Evolutionary conservation across 768 basidiomycete species (phyloP).

Genomic region (Lactarius psammicola): DNA sequence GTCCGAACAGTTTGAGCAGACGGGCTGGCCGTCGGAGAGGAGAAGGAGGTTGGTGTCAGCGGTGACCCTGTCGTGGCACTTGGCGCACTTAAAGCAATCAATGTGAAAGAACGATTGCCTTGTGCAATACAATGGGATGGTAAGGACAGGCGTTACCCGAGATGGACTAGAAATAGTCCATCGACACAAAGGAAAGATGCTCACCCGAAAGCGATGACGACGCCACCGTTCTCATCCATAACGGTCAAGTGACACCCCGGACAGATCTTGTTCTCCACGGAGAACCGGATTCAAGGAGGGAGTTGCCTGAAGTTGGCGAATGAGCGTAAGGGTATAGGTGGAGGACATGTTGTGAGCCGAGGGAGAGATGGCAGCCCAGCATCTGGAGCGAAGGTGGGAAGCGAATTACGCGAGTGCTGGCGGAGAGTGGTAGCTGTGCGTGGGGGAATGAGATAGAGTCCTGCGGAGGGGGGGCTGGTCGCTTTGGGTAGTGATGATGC

Average conservation of each 20-base stretch:
- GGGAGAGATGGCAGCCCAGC: constrained; percentile 22
- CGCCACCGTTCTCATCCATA: constrained; percentile 75
- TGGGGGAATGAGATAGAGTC: too few relatives aligned
- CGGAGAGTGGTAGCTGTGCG: constrained; percentile 3
- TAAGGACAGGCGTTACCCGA: background rate
- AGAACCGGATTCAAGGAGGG: constrained; percentile 27
- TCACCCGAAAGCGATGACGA: constrained; percentile 96
- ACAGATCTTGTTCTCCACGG: constrained; percentile 59
- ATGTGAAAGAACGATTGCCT: constrained; percentile 94
- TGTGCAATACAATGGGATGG: constrained; percentile 35
- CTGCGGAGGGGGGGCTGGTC: background rate
- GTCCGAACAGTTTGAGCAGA: constrained; percentile 91
- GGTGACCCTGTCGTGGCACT: constrained; percentile 88
- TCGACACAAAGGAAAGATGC: constrained; percentile 5
- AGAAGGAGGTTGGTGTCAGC: constrained; percentile 97
- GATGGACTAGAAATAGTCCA: background rate
- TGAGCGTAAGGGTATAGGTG: constrained; percentile 19
- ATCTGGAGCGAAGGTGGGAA: constrained; percentile 5
- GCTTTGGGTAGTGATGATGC: constrained; percentile 15
- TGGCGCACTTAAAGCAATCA: constrained; percentile 95
- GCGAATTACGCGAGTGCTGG: background rate
- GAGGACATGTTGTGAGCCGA: constrained; percentile 19
- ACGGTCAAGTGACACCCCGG: constrained; percentile 82
- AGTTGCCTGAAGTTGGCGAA: constrained; percentile 1
- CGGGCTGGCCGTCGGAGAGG: constrained; percentile 96